Evolutionary conservation across 2,329 filamentous ascomycete genomes (phyloP), one percentile per base, ranked within the genome.

Genomic region (Colletotrichum godetiae): DNA sequence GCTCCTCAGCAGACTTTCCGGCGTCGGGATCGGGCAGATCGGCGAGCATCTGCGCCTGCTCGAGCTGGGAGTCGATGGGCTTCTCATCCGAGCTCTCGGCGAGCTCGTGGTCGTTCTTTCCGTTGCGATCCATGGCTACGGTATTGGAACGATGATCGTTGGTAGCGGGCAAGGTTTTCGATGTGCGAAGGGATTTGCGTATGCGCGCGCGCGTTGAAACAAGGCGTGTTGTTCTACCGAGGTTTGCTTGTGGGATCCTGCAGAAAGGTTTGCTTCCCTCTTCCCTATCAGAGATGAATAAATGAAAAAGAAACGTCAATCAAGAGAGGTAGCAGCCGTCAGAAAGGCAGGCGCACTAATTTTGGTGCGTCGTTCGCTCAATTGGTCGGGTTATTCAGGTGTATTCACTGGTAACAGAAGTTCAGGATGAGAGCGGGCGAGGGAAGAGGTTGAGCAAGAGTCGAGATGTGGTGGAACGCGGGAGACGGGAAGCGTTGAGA

Each of bases 1-100:
- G 88, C 79, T 94, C 92, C 75, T 90, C 91, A 1, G 88, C 88
- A 52, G 87, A 91, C 76, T 93, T 82, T 8, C 90, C 90, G 60
- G 88, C 91, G 81, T 95, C 93, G 7, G 83, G 84, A 65, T 86
- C 82, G 2, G 80, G 80, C 0, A 81, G 76, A 19, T 68, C 53
- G 24, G 80, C 80, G 4, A 81, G 73, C 11, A 79, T 75, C 15
- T 78, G 74, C 27, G 76, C 77, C 8, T 79, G 78, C 67, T 81
- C 80, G 58, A 76, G 71, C 46, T 80, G 69, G 3, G 72, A 31
- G 49, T 46, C 49, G 27, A 64, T 22, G 64, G 64, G 68, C 64
- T 76, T 73, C 63, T 73, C 71, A 19, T 73, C 67, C 57, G 60
- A 69, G 42, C 68, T 63, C 49, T 73, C 74, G 33, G 62, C 63